phyloP scores from a whole-genome alignment of 2,329 filamentous ascomycete species.

The Scytalidium lignicola region DNA sequence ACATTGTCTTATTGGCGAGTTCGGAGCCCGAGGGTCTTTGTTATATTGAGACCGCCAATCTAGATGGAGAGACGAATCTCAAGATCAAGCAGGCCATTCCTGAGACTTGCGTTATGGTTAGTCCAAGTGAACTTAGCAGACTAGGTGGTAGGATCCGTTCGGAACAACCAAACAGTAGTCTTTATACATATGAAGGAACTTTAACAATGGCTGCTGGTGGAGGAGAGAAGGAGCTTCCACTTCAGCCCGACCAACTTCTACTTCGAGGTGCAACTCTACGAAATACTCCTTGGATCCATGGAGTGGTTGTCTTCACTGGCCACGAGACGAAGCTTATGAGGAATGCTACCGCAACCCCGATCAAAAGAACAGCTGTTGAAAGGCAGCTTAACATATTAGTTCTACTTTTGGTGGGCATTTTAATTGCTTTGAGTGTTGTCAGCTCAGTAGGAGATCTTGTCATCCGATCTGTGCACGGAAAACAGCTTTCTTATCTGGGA shows the following conservation, averaged over 20 bases:
- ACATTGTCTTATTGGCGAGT: constrained; percentile 85
- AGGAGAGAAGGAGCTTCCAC: constrained; percentile 84
- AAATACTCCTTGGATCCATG: constrained; percentile 97
- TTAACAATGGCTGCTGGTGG: constrained; percentile 86
- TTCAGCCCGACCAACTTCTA: constrained; percentile 89
- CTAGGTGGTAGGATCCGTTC: constrained; percentile 83
- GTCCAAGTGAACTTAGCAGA: constrained; percentile 76
- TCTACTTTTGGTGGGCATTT: constrained; percentile 78
- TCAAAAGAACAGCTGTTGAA: constrained; percentile 96
- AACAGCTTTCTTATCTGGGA: constrained; percentile 67
- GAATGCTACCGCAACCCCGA: constrained; percentile 93
- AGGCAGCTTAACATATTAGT: constrained; percentile 91
- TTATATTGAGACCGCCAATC: constrained; percentile 97
- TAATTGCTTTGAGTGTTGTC: constrained; percentile 79
- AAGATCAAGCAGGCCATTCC: constrained; percentile 98
- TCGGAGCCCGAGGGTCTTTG: constrained; percentile 96
- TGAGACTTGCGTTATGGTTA: constrained; percentile 85
- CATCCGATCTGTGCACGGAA: constrained; percentile 58
- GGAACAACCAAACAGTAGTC: constrained; percentile 95
- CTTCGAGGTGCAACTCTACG: constrained; percentile 88
- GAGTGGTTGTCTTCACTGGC: constrained; percentile 92
- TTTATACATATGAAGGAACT: constrained; percentile 97
- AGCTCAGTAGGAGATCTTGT: constrained; percentile 89
- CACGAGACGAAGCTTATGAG: constrained; percentile 99
- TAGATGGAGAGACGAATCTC: constrained; percentile 96